Conservation (phyloP, 1,139 yeast species). For the Candida sanyaensis region DNA sequence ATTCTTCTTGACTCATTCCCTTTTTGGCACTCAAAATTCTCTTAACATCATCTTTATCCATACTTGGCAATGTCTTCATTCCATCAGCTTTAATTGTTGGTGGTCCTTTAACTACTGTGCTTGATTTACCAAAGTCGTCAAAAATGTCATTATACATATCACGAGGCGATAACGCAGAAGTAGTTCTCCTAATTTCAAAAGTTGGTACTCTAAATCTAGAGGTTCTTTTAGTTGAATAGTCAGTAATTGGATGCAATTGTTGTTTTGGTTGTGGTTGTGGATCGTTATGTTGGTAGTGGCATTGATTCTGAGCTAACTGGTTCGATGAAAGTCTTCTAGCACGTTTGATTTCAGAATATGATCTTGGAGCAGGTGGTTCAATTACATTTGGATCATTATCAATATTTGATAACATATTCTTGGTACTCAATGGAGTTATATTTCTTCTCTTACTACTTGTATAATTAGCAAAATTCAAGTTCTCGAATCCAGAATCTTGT, state of each 20-base stretch:
- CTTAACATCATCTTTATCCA: constrained; percentile 51
- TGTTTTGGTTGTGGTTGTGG: constrained; percentile 5
- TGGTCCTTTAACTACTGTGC: constrained; percentile 22
- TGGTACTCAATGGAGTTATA: constrained; percentile 30
- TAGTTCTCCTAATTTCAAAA: constrained; percentile 42
- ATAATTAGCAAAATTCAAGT: constrained; percentile 28
- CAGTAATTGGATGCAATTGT: background rate
- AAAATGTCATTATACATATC: constrained; percentile 46
- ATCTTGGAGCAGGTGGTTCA: constrained; percentile 24
- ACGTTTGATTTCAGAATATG: constrained; percentile 8
- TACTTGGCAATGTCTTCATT: constrained; percentile 48
- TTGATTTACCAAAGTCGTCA: constrained; percentile 28
- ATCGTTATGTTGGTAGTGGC: constrained; percentile 1
- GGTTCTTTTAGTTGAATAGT: constrained; percentile 7
- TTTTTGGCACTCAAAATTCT: constrained; percentile 41
- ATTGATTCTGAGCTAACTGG: background rate
- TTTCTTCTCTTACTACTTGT: constrained; percentile 25
- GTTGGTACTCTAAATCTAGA: constrained; percentile 48
- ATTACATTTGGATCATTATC: constrained; percentile 20
- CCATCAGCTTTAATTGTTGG: constrained; percentile 45
- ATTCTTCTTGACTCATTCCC: constrained; percentile 46
- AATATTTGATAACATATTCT: constrained; percentile 29
- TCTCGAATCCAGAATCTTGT: constrained; percentile 49
- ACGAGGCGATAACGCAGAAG: constrained; percentile 37
- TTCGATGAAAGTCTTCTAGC: constrained; percentile 8